phyloP scores from a whole-genome alignment of 2,329 filamentous ascomycete species.

The Macrophomina phaseolina region DNA sequence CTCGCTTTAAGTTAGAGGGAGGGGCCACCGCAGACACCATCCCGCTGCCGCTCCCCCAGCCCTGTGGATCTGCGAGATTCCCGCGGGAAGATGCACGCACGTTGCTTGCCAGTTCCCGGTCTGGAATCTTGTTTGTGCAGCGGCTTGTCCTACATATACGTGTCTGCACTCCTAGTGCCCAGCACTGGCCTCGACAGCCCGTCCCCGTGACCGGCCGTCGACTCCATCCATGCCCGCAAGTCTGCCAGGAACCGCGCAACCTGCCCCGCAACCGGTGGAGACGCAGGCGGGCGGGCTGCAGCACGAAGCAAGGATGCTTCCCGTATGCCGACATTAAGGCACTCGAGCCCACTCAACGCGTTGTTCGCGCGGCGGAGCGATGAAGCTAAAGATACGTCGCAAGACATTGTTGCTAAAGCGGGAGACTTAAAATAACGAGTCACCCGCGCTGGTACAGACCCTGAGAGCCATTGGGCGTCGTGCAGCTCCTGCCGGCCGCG shows the following conservation, averaged over 20 bases:
- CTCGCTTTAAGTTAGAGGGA: slow-evolving; percentile 28
- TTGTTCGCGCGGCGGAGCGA: neutral
- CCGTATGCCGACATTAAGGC: slow-evolving; percentile 10
- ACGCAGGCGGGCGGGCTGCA: slow-evolving; percentile 10
- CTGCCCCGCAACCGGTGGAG: neutral
- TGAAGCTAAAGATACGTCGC: slow-evolving; percentile 13
- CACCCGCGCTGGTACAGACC: slow-evolving; percentile 23
- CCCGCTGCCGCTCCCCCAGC: slow-evolving; percentile 19
- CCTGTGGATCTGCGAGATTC: slow-evolving; percentile 29
- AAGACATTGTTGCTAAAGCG: slow-evolving; percentile 26
- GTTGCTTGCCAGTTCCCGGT: slow-evolving; percentile 24
- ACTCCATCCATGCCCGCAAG: neutral
- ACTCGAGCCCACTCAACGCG: slow-evolving; percentile 4
- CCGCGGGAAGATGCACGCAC: slow-evolving; percentile 27
- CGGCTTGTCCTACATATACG: slow-evolving; percentile 24
- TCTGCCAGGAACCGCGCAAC: slow-evolving; percentile 3
- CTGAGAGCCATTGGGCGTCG: slow-evolving; percentile 28
- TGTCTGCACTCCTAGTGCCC: slow-evolving; percentile 14
- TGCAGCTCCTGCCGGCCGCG: slow-evolving; percentile 23
- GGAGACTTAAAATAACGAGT: slow-evolving; percentile 23
- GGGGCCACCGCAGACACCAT: slow-evolving; percentile 17
- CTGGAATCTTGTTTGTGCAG: slow-evolving; percentile 23
- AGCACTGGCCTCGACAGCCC: slow-evolving; percentile 7
- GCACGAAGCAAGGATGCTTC: slow-evolving; percentile 25
- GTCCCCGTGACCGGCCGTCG: neutral